A percentile compares a stretch with the other conserved stretches of the same genome.
These are phyloP conservation scores for Trichoderma sp. DNA, from an alignment of 2,329 filamentous ascomycete species.

Conservation along the genomic window DNA sequence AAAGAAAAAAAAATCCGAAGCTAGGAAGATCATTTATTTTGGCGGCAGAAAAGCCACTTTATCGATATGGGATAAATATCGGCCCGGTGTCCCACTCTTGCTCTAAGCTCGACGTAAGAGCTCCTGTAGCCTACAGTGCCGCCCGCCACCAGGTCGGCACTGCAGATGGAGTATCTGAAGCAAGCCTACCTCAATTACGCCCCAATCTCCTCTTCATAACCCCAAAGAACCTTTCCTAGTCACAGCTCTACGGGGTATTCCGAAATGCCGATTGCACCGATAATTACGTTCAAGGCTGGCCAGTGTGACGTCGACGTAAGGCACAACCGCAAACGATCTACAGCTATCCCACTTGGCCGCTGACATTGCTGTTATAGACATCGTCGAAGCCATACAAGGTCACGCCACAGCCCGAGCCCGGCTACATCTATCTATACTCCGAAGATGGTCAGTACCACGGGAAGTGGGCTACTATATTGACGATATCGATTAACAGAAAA, in stretches of 20 bases:
- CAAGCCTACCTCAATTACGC: slow-evolving; percentile 10
- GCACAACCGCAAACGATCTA: slow-evolving; percentile 13
- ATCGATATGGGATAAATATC: slow-evolving; percentile 23
- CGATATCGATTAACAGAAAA: neutral
- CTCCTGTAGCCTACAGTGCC: slow-evolving; percentile 39
- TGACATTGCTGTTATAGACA: slow-evolving; percentile 32
- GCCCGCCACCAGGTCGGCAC: slow-evolving; percentile 17
- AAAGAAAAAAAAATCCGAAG: slow-evolving; percentile 1
- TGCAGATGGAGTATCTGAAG: slow-evolving; percentile 1
- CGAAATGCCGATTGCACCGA: slow-evolving; percentile 76
- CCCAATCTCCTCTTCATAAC: neutral
- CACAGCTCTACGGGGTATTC: neutral
- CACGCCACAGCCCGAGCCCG: slow-evolving; percentile 69
- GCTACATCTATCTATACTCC: slow-evolving; percentile 88
- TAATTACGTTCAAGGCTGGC: slow-evolving; percentile 97
- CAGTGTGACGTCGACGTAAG: slow-evolving; percentile 81
- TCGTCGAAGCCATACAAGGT: slow-evolving; percentile 68
- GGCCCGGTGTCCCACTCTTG: slow-evolving; percentile 22
- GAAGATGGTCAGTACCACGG: slow-evolving; percentile 69
- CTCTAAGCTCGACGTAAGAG: slow-evolving; percentile 42
- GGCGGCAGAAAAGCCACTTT: neutral
- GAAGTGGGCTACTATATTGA: neutral
- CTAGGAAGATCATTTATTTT: slow-evolving; percentile 16
- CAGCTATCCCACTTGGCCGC: slow-evolving; percentile 27
- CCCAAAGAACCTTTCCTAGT: neutral